Evolutionary conservation across 352 stramenopile genomes (phyloP).

Genomic region (Globisporangium sylvaticum): DNA sequence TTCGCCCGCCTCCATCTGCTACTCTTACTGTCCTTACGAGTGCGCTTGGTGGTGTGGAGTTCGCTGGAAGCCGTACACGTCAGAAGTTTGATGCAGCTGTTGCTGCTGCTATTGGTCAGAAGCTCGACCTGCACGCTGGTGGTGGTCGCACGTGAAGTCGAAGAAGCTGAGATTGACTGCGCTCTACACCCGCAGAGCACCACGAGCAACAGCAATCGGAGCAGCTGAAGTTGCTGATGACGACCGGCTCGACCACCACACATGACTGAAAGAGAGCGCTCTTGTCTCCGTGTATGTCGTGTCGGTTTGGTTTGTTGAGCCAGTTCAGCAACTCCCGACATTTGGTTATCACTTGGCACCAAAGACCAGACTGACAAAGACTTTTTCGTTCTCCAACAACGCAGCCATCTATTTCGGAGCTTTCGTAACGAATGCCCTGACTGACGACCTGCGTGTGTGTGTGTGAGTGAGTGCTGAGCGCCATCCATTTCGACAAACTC

Average conservation of each 20-base stretch:
- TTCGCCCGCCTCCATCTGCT: background rate
- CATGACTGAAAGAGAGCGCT: background rate
- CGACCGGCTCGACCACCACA: background rate
- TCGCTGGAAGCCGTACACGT: background rate
- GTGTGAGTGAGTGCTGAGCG: too few relatives aligned
- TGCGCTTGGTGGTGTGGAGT: background rate
- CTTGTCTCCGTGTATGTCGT: too few relatives aligned
- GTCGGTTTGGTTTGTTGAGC: too few relatives aligned
- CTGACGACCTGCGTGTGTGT: too few relatives aligned
- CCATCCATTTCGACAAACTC: too few relatives aligned
- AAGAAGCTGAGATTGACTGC: background rate
- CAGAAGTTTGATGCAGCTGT: background rate
- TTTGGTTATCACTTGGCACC: too few relatives aligned
- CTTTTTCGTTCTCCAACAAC: too few relatives aligned
- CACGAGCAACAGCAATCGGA: background rate
- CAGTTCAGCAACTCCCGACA: too few relatives aligned
- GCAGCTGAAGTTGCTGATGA: background rate
- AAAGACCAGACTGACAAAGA: too few relatives aligned
- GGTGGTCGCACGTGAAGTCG: background rate
- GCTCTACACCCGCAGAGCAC: background rate
- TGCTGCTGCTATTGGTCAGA: background rate
- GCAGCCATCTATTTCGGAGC: too few relatives aligned
- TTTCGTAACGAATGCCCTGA: too few relatives aligned
- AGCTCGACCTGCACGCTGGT: background rate
- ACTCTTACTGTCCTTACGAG: background rate